A percentile compares a stretch with the other conserved stretches of the same genome.
Conservation (phyloP, 2,329 filamentous ascomycete genomes). For the Penicillium aurantiogriseum region DNA sequence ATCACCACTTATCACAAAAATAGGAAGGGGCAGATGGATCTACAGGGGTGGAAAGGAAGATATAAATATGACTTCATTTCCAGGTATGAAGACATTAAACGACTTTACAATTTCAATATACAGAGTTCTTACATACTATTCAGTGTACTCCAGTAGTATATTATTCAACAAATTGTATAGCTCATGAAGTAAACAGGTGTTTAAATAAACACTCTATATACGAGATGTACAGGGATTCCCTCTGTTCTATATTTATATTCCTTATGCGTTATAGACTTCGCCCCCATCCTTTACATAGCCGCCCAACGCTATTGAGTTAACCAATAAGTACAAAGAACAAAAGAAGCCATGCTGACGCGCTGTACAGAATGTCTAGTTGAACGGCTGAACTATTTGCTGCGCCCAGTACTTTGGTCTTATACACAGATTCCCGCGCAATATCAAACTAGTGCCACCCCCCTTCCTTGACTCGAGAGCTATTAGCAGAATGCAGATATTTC, state of each 20-base stretch:
- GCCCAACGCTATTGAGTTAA: neutral
- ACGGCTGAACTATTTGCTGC: neutral
- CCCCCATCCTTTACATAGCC: neutral
- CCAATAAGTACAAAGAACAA: neutral
- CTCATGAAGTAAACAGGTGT: neutral
- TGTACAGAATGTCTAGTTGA: neutral
- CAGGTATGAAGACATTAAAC: too few relatives aligned
- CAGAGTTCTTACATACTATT: too few relatives aligned
- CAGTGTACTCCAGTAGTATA: too few relatives aligned
- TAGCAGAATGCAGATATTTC: neutral
- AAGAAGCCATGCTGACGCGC: neutral
- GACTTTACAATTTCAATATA: too few relatives aligned
- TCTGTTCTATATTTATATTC: neutral
- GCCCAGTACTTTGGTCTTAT: neutral
- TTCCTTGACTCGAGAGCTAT: neutral
- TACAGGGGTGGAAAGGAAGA: too few relatives aligned
- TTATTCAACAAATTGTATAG: neutral
- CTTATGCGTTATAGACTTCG: neutral
- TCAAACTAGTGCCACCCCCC: too few relatives aligned
- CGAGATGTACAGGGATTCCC: too few relatives aligned
- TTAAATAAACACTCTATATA: neutral
- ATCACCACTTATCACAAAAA: too few relatives aligned
- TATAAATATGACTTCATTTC: too few relatives aligned
- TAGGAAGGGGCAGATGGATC: too few relatives aligned
- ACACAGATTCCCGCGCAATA: neutral